A percentile compares a stretch with the other conserved stretches of the same genome.
These are phyloP conservation scores for Phytophthora aleatoria DNA, from an alignment of 352 stramenopile species.

Conservation along the genomic window DNA sequence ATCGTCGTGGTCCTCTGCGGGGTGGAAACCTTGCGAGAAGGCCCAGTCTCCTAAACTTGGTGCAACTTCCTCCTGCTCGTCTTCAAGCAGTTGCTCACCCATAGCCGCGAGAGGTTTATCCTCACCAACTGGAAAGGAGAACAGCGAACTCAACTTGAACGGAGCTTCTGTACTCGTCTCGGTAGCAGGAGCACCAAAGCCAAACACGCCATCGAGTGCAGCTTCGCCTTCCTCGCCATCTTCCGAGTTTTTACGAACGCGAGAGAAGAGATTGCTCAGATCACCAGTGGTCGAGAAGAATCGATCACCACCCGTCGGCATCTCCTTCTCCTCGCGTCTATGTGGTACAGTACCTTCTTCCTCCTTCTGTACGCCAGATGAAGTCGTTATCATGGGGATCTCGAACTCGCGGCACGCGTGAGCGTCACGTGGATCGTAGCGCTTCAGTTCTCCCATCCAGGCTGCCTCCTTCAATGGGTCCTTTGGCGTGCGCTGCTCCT, in stretches of 20 bases:
- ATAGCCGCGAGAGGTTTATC: conserved; percentile 50
- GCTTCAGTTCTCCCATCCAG: conserved; percentile 80
- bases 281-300: conserved; percentile 70
- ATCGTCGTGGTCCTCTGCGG: conserved; percentile 29
- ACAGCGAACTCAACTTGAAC: conserved; percentile 81
- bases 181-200: conserved; percentile 17
- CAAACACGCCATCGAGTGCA: conserved; percentile 74
- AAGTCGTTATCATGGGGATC: conserved; percentile 37
- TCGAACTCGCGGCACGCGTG: conserved; percentile 57
- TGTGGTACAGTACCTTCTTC: conserved; percentile 9
- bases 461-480: conserved; percentile 72
- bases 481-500: conserved; percentile 47
- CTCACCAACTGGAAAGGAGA: conserved; percentile 60
- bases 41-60: conserved; percentile 20
- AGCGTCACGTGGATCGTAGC: conserved; percentile 65
- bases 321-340: conserved; percentile 49
- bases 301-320: conserved; percentile 61
- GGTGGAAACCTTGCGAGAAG: conserved; percentile 29
- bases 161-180: conserved; percentile 15
- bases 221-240: conserved; percentile 77
- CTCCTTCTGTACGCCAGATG: conserved; percentile 28
- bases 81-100: conserved; percentile 59
- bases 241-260: conserved; percentile 84
- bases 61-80: conserved; percentile 32
- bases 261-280: conserved; percentile 73